Conservation (phyloP, 805 yeast species). For the Crinitomyces ghanaensis region DNA sequence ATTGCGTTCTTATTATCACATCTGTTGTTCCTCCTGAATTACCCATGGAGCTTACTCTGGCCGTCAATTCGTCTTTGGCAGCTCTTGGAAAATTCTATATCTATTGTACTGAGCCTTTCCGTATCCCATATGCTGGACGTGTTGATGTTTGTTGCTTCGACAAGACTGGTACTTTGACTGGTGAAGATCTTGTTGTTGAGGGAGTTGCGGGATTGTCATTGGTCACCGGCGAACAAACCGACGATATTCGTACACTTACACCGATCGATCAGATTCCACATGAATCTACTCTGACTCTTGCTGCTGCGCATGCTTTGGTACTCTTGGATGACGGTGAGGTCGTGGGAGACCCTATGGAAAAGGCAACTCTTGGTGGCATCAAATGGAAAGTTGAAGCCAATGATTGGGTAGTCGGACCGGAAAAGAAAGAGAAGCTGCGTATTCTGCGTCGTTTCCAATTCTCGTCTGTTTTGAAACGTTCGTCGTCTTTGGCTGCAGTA, state of each 20-base stretch:
- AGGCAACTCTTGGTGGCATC: conserved; percentile 81
- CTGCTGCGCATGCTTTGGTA: conserved; percentile 94
- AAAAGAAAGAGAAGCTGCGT: conserved; percentile 40
- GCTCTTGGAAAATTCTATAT: conserved; percentile 80
- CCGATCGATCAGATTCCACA: conserved; percentile 53
- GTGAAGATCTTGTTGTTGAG: conserved; percentile 91
- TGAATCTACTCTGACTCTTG: conserved; percentile 61
- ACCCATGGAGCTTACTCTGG: conserved; percentile 98
- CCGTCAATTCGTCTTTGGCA: conserved; percentile 84
- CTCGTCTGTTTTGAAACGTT: conserved; percentile 90
- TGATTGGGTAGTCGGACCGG: conserved; percentile 48
- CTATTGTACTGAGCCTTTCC: conserved; percentile 96
- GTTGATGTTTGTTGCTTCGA: conserved; percentile 97
- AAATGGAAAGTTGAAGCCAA: conserved; percentile 75
- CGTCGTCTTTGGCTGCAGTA: conserved; percentile 67
- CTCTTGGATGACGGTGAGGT: conserved; percentile 91
- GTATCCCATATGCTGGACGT: conserved; percentile 96
- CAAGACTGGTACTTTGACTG: conserved; percentile 96
- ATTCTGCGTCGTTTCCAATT: conserved; percentile 93
- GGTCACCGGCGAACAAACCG: conserved; percentile 24
- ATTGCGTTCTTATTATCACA: conserved; percentile 90
- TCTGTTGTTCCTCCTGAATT: conserved; percentile 98
- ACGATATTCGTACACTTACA: conserved; percentile 43
- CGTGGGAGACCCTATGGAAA: conserved; percentile 99
- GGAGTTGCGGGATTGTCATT: conserved; percentile 80